phyloP scores from a whole-genome alignment of 73 alveolate species.

The Symbiodinium natans region DNA sequence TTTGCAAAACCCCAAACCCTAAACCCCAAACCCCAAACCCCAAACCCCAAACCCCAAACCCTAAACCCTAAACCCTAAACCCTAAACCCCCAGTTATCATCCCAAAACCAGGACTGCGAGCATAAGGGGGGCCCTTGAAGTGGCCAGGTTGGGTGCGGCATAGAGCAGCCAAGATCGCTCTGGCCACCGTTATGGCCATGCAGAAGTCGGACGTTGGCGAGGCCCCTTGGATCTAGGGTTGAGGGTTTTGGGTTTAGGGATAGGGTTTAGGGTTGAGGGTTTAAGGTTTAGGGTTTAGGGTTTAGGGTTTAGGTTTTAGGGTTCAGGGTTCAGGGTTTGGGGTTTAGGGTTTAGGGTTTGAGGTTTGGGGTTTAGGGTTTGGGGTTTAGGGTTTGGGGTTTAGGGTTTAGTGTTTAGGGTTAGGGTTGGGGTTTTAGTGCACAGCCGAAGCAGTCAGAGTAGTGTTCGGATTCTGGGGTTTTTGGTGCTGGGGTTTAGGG shows the following conservation, averaged over 20 bases:
- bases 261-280: neutral
- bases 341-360: neutral
- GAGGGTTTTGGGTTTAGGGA: neutral
- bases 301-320: neutral
- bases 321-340: neutral
- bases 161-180: neutral
- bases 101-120: too few relatives aligned
- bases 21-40: too few relatives aligned
- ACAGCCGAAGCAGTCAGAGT: too few relatives aligned
- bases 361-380: neutral
- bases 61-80: neutral
- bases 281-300: neutral
- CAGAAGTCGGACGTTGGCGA: slow-evolving; percentile 3
- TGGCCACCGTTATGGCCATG: slow-evolving; percentile 15
- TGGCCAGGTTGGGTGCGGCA: neutral
- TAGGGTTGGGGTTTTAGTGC: neutral
- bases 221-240: neutral
- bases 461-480: neutral
- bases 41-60: too few relatives aligned
- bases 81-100: too few relatives aligned
- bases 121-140: too few relatives aligned
- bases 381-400: too few relatives aligned
- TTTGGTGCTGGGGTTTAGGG: too few relatives aligned
- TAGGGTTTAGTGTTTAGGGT: neutral
- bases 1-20: too few relatives aligned